Percentiles rank a stretch among this genome's conserved stretches.
phyloP scores from a whole-genome alignment of 441 rosid genomes.

The Jatropha multifida region DNA sequence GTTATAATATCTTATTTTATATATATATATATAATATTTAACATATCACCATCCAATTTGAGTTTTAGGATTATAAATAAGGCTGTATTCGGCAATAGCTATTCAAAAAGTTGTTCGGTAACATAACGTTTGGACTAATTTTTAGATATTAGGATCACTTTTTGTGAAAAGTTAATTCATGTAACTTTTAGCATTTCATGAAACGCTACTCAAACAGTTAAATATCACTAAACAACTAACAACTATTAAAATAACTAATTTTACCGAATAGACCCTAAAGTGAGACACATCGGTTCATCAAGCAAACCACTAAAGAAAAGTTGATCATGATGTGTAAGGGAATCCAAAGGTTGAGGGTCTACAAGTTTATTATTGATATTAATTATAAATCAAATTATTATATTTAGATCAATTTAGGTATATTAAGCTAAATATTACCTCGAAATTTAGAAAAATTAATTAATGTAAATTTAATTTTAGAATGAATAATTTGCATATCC shows the following conservation, averaged over 20 bases:
- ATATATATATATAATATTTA: neutral
- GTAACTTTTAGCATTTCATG: too few relatives aligned
- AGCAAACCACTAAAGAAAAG: neutral
- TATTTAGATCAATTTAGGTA: neutral
- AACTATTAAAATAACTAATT: too few relatives aligned
- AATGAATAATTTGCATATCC: neutral
- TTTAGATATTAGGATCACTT: too few relatives aligned
- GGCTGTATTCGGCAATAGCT: too few relatives aligned
- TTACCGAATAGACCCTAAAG: neutral
- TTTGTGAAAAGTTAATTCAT: too few relatives aligned
- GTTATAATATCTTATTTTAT: too few relatives aligned
- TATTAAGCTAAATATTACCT: neutral
- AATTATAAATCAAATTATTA: neutral
- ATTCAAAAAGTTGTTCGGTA: too few relatives aligned
- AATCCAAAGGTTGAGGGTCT: slow-evolving; percentile 25
- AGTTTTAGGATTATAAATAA: neutral
- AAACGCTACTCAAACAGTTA: too few relatives aligned
- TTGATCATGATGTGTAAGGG: slow-evolving; percentile 18
- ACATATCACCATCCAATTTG: neutral
- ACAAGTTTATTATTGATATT: slow-evolving; percentile 12
- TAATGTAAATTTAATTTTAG: neutral
- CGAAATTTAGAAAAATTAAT: neutral
- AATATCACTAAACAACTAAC: too few relatives aligned
- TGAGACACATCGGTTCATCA: neutral
- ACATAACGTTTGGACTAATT: too few relatives aligned